These are phyloP conservation scores for Chytriomyces sp. DNA, from an alignment of 192 early-diverging fungal species.

Conservation along the genomic window DNA sequence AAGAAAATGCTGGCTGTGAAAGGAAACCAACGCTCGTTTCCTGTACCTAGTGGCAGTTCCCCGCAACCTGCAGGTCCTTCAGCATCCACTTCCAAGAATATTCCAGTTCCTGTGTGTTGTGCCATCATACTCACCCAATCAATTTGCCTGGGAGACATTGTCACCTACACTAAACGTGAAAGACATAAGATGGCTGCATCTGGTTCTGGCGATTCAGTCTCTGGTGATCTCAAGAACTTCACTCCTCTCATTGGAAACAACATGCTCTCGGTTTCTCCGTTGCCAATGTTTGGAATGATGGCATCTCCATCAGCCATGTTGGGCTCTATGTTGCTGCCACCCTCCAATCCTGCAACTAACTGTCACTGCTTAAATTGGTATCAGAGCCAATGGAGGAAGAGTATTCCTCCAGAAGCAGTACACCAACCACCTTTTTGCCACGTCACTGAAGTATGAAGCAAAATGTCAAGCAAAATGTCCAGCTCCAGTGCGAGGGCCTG, in stretches of 20 bases:
- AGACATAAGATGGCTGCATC: slow-evolving; percentile 50
- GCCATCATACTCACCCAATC: slow-evolving; percentile 9
- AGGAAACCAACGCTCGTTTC: no score
- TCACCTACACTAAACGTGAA: slow-evolving; percentile 35
- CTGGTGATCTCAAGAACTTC: background rate
- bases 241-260: background rate
- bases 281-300: background rate
- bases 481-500: background rate
- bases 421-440: background rate
- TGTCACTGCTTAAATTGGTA: background rate
- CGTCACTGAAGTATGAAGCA: background rate
- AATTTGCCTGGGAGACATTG: slow-evolving; percentile 21
- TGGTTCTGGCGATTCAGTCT: background rate
- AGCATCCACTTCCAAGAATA: background rate
- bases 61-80: background rate
- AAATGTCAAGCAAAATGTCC: no score
- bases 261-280: background rate
- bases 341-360: no score
- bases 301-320: background rate
- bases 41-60: background rate
- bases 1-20: slow-evolving; percentile 7
- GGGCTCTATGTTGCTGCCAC: no score
- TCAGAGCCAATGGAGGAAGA: background rate
- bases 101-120: background rate
- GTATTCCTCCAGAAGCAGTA: background rate